Base-by-base conservation (phyloP, 1,284 basidiomycete species). In the Austropuccinia psidii region DNA sequence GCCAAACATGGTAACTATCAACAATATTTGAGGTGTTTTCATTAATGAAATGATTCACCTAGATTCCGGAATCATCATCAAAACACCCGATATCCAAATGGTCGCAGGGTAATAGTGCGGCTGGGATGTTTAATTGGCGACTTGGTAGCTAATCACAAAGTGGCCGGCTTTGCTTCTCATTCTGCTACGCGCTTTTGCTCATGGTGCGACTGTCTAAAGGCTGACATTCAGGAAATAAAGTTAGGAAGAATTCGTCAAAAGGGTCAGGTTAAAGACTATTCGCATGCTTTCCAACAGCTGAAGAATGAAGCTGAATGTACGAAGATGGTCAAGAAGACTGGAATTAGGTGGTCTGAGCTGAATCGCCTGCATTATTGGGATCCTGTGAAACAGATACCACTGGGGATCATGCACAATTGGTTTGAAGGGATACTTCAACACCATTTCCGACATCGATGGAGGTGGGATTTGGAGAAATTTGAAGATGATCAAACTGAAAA, bases 301-400 rank as follows among this genome's bases (percentile, higher is more conserved):
- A n/a, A n/a, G n/a, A 47, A 1, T 15, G 15, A 5, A 4, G 9
- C 57, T 2, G 57, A n/a, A 60, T 35, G 24, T 19, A 47, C 19
- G 17, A 49, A 47, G 19, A 19, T 69, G 27, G 39, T 69, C 1
- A 43, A 60, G n/a, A 13, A 45, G 31, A 69, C 24, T 27, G 55
- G 67, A 13, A 54, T 69, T 5, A 37, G 29, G 4, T 49, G 52
- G 41, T 69, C 67, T 19, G 67, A 69, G 24, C 55, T 69, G 15
- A 58, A 69, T 69, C 19, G 21, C 19, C 41, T 69, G 2, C 52
- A 39, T 21, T 69, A 69, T 55, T 69, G 67, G 67, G 67, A 69
- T 58, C 67, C 67, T 11, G 55, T 69, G 0, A 69, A 47, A 4
- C 57, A 35, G 21, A 43, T 60, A n/a, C 33, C 29, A 1, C n/a